Percentiles rank a stretch among this genome's conserved stretches.
These are phyloP conservation scores for Paraconiothyrium brasiliense DNA, from an alignment of 2,329 filamentous ascomycete species.

Conservation along the genomic window DNA sequence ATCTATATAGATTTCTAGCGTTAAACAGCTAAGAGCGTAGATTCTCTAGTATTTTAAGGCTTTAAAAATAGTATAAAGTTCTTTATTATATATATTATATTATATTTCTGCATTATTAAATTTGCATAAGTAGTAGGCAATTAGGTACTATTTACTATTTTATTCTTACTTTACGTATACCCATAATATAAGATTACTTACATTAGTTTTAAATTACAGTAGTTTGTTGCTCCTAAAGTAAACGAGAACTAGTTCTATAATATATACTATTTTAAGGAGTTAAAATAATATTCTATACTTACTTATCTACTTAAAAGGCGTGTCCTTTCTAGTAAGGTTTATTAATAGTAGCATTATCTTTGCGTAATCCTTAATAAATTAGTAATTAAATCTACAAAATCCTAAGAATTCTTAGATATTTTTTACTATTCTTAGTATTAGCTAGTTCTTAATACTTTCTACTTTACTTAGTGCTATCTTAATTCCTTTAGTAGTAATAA, in stretches of 20 bases:
- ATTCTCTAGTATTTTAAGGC: no score
- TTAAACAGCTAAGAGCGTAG: no score
- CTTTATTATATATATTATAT: slow-evolving; percentile 19
- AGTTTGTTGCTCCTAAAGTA: not conserved
- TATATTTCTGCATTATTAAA: slow-evolving; percentile 9
- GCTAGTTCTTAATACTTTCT: slow-evolving; percentile 4
- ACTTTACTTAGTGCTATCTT: slow-evolving; percentile 13
- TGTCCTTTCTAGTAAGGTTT: slow-evolving; percentile 2
- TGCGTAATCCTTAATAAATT: not conserved
- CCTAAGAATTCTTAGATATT: slow-evolving; percentile 7
- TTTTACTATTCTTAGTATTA: not conserved
- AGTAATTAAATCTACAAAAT: slow-evolving; percentile 1
- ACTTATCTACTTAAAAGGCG: not conserved
- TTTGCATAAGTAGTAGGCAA: slow-evolving; percentile 17
- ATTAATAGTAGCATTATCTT: not conserved
- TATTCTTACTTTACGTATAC: slow-evolving; percentile 1
- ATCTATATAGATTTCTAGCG: no score
- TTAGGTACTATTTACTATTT: slow-evolving; percentile 12
- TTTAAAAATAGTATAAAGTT: no score
- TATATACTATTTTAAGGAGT: slow-evolving; percentile 3
- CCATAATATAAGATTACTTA: not conserved
- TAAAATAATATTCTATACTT: slow-evolving; percentile 6
- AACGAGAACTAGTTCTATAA: slow-evolving; percentile 3
- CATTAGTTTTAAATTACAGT: slow-evolving; percentile 8
- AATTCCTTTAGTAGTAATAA: slow-evolving; percentile 12